phyloP scores from a whole-genome alignment of 2,329 filamentous ascomycete genomes.

The Bertia moriformis region DNA sequence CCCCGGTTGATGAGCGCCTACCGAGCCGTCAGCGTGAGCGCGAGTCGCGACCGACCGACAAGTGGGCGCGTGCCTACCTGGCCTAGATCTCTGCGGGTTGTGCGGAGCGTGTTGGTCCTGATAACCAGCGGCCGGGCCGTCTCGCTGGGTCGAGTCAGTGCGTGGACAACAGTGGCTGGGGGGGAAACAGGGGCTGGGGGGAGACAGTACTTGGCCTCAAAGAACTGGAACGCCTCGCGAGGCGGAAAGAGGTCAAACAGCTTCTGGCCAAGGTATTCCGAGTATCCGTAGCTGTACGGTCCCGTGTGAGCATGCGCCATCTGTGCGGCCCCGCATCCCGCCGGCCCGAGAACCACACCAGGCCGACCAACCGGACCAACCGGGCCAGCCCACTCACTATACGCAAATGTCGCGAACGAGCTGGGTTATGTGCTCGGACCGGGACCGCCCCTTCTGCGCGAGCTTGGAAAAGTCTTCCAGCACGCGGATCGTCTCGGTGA shows the following conservation, averaged over 20 bases:
- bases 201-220: too few species aligned
- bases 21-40: slow-evolving; percentile 86
- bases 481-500: slow-evolving; percentile 85
- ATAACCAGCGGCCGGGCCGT: slow-evolving; percentile 85
- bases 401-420: slow-evolving; percentile 82
- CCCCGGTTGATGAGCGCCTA: slow-evolving; percentile 90
- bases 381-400: too few species aligned
- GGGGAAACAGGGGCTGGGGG: too few species aligned
- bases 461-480: slow-evolving; percentile 77
- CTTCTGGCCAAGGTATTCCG: slow-evolving; percentile 86
- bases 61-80: neutral
- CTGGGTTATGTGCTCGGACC: slow-evolving; percentile 76
- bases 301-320: too few species aligned
- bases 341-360: too few species aligned
- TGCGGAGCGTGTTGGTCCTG: slow-evolving; percentile 84
- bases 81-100: slow-evolving; percentile 32
- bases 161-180: too few species aligned
- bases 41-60: slow-evolving; percentile 46
- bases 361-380: too few species aligned
- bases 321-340: too few species aligned
- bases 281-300: slow-evolving; percentile 97
- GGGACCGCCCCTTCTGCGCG: slow-evolving; percentile 63
- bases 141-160: too few species aligned
- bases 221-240: slow-evolving; percentile 90
- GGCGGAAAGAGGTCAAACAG: slow-evolving; percentile 84